Conservation (phyloP, 441 rosid genomes). For the Hypseocharis bilobata region DNA sequence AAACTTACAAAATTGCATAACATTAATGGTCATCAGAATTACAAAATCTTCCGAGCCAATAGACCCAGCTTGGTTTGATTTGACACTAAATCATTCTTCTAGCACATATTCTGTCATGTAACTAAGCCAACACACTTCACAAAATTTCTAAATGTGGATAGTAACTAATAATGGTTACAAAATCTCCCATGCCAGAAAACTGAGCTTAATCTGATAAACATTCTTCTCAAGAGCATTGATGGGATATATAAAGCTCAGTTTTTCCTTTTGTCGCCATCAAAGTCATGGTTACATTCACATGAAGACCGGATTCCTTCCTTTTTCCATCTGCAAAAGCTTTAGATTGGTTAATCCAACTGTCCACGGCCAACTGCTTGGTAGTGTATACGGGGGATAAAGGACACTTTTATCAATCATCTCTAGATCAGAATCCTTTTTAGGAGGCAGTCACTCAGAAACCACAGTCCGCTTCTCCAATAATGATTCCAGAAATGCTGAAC, state of each 20-base stretch:
- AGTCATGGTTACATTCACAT: too few species aligned
- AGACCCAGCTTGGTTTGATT: neutral
- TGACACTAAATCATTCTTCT: neutral
- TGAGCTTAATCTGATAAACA: too few species aligned
- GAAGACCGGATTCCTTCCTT: too few species aligned
- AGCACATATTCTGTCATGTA: too few species aligned
- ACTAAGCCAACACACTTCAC: neutral
- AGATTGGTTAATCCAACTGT: too few species aligned
- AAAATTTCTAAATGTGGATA: neutral
- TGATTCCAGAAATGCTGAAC: constrained; percentile 63
- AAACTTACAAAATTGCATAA: neutral
- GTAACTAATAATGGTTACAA: too few species aligned
- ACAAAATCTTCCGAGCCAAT: neutral
- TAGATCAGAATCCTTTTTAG: neutral
- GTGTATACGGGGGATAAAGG: neutral
- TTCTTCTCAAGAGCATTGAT: too few species aligned
- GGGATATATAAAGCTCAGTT: too few species aligned
- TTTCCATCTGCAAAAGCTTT: too few species aligned
- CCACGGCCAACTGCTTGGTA: too few species aligned
- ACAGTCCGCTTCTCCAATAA: constrained; percentile 60
- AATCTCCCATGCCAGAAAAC: too few species aligned
- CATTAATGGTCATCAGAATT: neutral
- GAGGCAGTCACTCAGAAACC: constrained; percentile 29
- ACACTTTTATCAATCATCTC: neutral
- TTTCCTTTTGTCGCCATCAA: too few species aligned